Evolutionary conservation across 345 rosid species (phyloP).

Genomic region (Pelargonium nanum): DNA sequence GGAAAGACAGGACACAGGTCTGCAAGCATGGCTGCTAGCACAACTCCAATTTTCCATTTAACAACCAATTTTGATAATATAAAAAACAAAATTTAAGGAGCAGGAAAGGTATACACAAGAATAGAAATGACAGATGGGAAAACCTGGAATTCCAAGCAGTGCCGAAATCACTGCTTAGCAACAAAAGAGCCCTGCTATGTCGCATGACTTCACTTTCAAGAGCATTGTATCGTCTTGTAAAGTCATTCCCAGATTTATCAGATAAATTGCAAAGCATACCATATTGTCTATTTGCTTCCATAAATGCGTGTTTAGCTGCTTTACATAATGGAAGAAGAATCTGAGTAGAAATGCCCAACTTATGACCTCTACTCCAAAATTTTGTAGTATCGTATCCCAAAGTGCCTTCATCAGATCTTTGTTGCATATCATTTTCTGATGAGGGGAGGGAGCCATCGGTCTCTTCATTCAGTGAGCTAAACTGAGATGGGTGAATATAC

Average conservation of each 20-base stretch:
- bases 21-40: not conserved
- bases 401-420: not conserved
- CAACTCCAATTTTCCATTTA: not conserved
- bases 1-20: too few species aligned
- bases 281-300: slow-evolving; percentile 30
- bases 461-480: slow-evolving; percentile 36
- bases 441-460: slow-evolving; percentile 12
- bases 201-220: slow-evolving; percentile 45
- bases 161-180: slow-evolving; percentile 73
- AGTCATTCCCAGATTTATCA: slow-evolving; percentile 11
- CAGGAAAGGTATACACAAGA: not conserved
- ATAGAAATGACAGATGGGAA: not conserved
- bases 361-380: slow-evolving; percentile 66
- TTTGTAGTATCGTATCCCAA: slow-evolving; percentile 11
- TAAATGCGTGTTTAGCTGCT: slow-evolving; percentile 47
- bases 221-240: not conserved
- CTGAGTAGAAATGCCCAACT: slow-evolving; percentile 67
- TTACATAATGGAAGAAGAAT: slow-evolving; percentile 47
- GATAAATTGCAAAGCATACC: slow-evolving; percentile 12
- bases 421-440: not conserved
- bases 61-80: not conserved
- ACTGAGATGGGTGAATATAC: slow-evolving; percentile 81
- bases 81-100: not conserved
- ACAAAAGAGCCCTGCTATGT: slow-evolving; percentile 62
- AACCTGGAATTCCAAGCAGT: slow-evolving; percentile 96